Percentiles rank a stretch among this genome's conserved stretches.
Conservation (phyloP, 257 asterid genomes). For the Solanum appendiculatum region DNA sequence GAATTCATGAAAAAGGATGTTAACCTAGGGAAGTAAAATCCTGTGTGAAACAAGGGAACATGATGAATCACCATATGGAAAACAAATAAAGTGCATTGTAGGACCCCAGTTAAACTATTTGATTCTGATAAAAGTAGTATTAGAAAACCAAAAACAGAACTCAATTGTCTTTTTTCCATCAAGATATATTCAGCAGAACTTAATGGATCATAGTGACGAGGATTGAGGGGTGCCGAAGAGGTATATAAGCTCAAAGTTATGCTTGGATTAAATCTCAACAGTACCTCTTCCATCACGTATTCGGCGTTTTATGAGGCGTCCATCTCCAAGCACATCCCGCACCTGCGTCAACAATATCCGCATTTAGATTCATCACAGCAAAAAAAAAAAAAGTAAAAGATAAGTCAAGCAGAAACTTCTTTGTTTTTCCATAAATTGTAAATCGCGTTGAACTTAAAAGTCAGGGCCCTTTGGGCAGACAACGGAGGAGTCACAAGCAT, state of each 20-base stretch:
- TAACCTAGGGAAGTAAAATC: not conserved
- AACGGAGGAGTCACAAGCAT: not conserved
- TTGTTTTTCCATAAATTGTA: not conserved
- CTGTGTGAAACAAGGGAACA: not conserved
- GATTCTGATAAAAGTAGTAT: not conserved
- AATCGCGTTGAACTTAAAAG: not conserved
- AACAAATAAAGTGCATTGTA: not conserved
- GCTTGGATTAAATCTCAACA: not conserved
- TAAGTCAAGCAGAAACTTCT: not conserved
- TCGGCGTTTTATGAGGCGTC: slow-evolving; percentile 89
- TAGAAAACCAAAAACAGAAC: not conserved
- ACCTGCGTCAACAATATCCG: slow-evolving; percentile 41
- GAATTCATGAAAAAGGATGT: not conserved
- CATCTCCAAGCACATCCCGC: slow-evolving; percentile 97
- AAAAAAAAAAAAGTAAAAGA: not conserved
- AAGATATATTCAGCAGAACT: not conserved
- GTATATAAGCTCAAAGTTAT: not conserved
- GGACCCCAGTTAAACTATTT: not conserved
- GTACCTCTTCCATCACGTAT: slow-evolving; percentile 86
- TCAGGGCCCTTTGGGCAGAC: not conserved
- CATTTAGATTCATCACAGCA: not conserved
- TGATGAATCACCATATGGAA: not conserved
- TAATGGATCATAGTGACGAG: not conserved
- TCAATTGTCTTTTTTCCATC: not conserved
- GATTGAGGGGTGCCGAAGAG: not conserved